Conservation (phyloP, 106 monocot genomes). For the Agapanthus africanus region DNA sequence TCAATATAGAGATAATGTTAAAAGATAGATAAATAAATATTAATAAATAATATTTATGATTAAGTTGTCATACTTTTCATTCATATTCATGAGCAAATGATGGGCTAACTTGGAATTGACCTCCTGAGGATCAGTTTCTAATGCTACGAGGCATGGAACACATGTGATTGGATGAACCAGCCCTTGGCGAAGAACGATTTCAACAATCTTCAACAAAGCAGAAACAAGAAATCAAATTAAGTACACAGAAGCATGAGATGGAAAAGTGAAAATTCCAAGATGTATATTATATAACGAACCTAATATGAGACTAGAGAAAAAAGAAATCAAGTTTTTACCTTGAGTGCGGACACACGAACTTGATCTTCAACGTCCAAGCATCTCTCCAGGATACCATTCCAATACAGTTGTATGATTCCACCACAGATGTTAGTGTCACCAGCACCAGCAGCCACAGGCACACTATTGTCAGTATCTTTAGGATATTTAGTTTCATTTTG, state of each 20-base stretch:
- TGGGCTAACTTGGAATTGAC: conserved; percentile 84
- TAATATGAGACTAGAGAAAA: not conserved
- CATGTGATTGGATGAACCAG: conserved; percentile 96
- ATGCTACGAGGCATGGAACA: conserved; percentile 89
- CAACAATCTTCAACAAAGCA: conserved; percentile 69
- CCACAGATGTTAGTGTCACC: conserved; percentile 99
- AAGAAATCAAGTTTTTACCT: conserved; percentile 33
- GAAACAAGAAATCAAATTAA: conserved; percentile 10
- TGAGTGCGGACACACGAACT: conserved; percentile 79
- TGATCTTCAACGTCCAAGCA: conserved; percentile 70
- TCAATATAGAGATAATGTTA: not conserved
- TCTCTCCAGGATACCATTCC: conserved; percentile 74
- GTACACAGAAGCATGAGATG: not conserved
- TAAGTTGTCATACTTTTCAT: conserved; percentile 79
- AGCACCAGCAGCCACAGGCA: conserved; percentile 96
- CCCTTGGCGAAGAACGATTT: conserved; percentile 94
- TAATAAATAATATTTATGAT: not conserved
- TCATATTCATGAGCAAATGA: conserved; percentile 92
- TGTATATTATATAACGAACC: not conserved
- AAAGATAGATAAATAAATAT: not conserved
- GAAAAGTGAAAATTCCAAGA: not conserved
- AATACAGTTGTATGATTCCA: conserved; percentile 94
- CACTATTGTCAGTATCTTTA: conserved; percentile 35
- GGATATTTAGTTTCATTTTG: conserved; percentile 19
- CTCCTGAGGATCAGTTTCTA: conserved; percentile 91